Evolutionary conservation across 140 eudicot species (phyloP), one percentile per base, ranked within the genome.

Genomic region (Ambrosia hybrid): DNA sequence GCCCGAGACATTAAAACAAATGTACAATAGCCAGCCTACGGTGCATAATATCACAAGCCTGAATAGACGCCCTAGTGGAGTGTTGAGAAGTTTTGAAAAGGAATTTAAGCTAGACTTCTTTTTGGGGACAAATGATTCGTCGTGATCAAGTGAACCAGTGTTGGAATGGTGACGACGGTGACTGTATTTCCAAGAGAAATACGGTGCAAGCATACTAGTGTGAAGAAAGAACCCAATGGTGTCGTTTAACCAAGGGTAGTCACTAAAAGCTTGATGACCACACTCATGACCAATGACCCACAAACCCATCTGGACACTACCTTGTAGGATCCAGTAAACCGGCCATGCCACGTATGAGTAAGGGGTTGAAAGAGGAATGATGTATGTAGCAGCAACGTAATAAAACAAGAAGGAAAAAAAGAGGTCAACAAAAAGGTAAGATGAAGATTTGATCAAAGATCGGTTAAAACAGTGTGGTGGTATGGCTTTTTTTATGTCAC

Each of bases 401-500:
- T 60, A 60, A 60, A 60, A 60, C 21, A 60, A 30, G 45, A 33
- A 34, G 67, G 67, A 34, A 30, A 60, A 60, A 12, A 60, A 60
- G 17, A 61, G 67, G 2, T 61, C 67, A 14, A 61, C 67, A 14
- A 61, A 61, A 33, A 34, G 46, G 46, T 61, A 34, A 4, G 48
- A 61, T 13, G 67, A 61, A 11, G 67, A 61, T 61, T 39, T 41
- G 4, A 61, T 16, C 8, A 61, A 21, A 0, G 46, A 61, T 3
- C 67, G 67, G 1, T 61, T 61, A 38, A 61, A 61, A 61, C 67
- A 61, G 46, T 61, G 46, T 61, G 17, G 67, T 61, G 67, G 67
- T 61, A 61, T 61, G 67, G 67, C 67, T 61, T 61, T 61, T 7
- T 61, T 61, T 34, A 61, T 61, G 17, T 61, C 67, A 61, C 67